Evolutionary conservation across 352 stramenopile genomes (phyloP).

Genomic region (Hyaloperonospora arabidopsidis): DNA sequence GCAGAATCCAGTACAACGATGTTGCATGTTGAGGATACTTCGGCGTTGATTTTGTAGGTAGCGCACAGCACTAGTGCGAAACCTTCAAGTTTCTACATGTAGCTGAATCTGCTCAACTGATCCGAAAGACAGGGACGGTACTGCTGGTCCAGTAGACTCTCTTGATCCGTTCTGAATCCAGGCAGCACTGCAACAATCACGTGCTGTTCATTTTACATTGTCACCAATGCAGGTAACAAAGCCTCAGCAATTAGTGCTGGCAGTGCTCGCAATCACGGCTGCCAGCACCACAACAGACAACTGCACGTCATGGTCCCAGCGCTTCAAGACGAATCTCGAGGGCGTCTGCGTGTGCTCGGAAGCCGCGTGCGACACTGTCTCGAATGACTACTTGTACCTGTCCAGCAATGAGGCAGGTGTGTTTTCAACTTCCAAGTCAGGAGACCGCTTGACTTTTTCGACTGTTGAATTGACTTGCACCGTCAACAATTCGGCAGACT

Average conservation of each 20-base stretch:
- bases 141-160: too few relatives aligned
- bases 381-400: slow-evolving; percentile 39
- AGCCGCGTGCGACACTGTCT: slow-evolving; percentile 43
- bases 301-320: slow-evolving; percentile 37
- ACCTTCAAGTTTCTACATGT: too few relatives aligned
- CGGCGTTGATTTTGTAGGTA: too few relatives aligned
- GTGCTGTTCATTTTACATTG: too few relatives aligned
- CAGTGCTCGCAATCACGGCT: slow-evolving; percentile 11
- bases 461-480: slow-evolving; percentile 19
- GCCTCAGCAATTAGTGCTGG: slow-evolving; percentile 6
- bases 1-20: too few relatives aligned
- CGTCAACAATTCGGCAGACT: slow-evolving; percentile 3
- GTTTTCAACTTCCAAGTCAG: slow-evolving; percentile 43
- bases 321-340: slow-evolving; percentile 38
- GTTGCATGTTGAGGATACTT: too few relatives aligned
- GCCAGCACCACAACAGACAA: slow-evolving; percentile 18
- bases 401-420: slow-evolving; percentile 33
- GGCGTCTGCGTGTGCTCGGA: slow-evolving; percentile 49
- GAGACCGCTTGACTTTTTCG: slow-evolving; percentile 41
- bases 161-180: too few relatives aligned
- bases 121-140: too few relatives aligned
- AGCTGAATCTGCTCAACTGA: too few relatives aligned
- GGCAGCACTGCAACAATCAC: too few relatives aligned
- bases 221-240: too few relatives aligned
- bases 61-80: too few relatives aligned